Conservation (phyloP, 2,329 filamentous ascomycete genomes). For the Alternaria solani region DNA sequence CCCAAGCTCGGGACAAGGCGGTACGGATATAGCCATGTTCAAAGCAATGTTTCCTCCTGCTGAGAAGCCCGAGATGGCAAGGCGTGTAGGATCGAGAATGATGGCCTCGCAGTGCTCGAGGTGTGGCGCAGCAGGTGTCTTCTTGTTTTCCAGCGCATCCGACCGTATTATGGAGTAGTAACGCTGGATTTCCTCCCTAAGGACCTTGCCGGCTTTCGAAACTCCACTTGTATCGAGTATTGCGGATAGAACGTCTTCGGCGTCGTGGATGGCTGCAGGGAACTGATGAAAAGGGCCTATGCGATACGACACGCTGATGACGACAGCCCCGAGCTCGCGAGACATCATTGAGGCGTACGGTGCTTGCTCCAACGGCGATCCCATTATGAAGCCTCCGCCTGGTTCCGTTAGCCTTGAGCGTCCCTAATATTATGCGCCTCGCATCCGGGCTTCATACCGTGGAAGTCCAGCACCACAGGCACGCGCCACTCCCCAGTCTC, state of each 20-base stretch:
- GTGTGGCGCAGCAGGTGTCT: constrained; percentile 16
- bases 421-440: not conserved
- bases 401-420: constrained; percentile 17
- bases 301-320: constrained; percentile 59
- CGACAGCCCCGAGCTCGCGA: constrained; percentile 53
- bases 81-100: constrained; percentile 50
- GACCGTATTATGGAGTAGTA: constrained; percentile 41
- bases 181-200: constrained; percentile 47
- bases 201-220: constrained; percentile 43
- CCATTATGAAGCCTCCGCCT: constrained; percentile 56
- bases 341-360: constrained; percentile 58
- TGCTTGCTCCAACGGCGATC: constrained; percentile 55
- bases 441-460: not conserved
- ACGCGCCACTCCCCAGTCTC: constrained; percentile 44
- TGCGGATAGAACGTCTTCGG: constrained; percentile 56
- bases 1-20: constrained; percentile 37
- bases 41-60: constrained; percentile 59
- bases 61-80: constrained; percentile 57
- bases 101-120: constrained; percentile 34
- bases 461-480: constrained; percentile 53
- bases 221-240: constrained; percentile 50
- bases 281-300: constrained; percentile 58
- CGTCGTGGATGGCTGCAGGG: constrained; percentile 58
- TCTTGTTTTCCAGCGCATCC: constrained; percentile 30
- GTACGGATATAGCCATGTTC: constrained; percentile 52